Base-by-base conservation (phyloP, 306 rosid species). In the Rosa persica region DNA sequence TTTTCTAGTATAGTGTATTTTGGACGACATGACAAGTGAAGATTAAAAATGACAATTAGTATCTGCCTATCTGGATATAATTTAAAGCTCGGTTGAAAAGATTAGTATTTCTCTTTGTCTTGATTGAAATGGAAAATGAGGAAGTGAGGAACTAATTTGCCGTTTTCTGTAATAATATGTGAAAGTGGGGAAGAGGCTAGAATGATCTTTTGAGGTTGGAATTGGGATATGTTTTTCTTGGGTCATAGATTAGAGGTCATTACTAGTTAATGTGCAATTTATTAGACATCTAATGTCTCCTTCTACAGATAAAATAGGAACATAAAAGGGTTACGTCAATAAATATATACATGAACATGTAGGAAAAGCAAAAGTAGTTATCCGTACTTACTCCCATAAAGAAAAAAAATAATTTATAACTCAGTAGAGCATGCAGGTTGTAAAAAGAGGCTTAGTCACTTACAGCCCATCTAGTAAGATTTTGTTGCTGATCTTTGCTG, bases 391-490 rank as follows among this genome's bases (percentile, higher is more conserved):
- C 4, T 10, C 46, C 46, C 6, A 17, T 7, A 6, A 58, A 20
- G 1, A 8, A 17, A 62, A 16, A 25, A 8, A n/a, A 22, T 15
- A 52, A 43, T 19, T 15, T n/a, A 27, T 30, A 49, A 19, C 16
- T 36, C 23, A 74, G 57, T 23, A 38, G 39, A 13, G 36, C 74
- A 54, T 16, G 68, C n/a, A 34, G 51, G 39, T 6, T 74, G 67
- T 52, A 39, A 10, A 40, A 38, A 55, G 16, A 80, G 70, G 47
- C 36, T 30, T 30, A 30, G 34, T 30, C 34, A 87, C 97, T 72
- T 87, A 95, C 98, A 13, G 98, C 98, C 98, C 98, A 92, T 92
- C 98, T 91, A 11, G 98, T 95, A 62, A 95, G 93, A 86, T 92
- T 95, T 83, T 95, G 98, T 78, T 92, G 98, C 89, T 92, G 97